phyloP scores from a whole-genome alignment of 1,284 basidiomycete genomes.

The Puccinia coronata region DNA sequence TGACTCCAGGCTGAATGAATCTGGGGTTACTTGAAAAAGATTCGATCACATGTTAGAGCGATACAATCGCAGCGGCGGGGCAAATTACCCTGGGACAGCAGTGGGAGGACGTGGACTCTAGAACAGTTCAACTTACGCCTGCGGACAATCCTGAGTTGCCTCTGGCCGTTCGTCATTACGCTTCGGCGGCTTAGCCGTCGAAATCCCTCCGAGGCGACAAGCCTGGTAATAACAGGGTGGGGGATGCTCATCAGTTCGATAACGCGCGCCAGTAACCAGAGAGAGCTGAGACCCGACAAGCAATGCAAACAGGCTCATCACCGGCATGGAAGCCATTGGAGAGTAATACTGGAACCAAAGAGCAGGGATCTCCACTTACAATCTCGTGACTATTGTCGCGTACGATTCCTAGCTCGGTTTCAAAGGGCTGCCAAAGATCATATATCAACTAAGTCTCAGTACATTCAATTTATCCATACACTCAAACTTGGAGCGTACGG shows the following conservation, averaged over 20 bases:
- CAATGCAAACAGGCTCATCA: too few relatives aligned
- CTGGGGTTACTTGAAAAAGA: not conserved
- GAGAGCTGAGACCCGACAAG: too few relatives aligned
- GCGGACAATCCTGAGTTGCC: not conserved
- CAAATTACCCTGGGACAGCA: not conserved
- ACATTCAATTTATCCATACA: not conserved
- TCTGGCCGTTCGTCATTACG: not conserved
- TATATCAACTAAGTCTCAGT: not conserved
- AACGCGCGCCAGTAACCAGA: too few relatives aligned
- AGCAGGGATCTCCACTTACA: too few relatives aligned
- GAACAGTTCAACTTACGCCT: not conserved
- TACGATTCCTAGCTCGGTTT: conserved; percentile 43
- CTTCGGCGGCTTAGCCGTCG: not conserved
- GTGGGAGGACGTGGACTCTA: too few relatives aligned
- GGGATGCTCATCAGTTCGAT: not conserved
- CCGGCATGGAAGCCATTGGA: too few relatives aligned
- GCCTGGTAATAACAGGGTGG: not conserved
- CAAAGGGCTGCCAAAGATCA: conserved; percentile 25
- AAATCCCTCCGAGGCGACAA: conserved; percentile 20
- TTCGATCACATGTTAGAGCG: not conserved
- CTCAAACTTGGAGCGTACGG: not conserved
- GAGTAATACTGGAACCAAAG: too few relatives aligned
- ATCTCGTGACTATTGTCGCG: conserved; percentile 32
- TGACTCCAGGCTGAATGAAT: not conserved
- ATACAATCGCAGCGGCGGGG: not conserved